Evolutionary conservation across 495 filamentous ascomycete species (phyloP), one percentile per base, ranked within the genome.

Genomic region (Neurospora sp.): DNA sequence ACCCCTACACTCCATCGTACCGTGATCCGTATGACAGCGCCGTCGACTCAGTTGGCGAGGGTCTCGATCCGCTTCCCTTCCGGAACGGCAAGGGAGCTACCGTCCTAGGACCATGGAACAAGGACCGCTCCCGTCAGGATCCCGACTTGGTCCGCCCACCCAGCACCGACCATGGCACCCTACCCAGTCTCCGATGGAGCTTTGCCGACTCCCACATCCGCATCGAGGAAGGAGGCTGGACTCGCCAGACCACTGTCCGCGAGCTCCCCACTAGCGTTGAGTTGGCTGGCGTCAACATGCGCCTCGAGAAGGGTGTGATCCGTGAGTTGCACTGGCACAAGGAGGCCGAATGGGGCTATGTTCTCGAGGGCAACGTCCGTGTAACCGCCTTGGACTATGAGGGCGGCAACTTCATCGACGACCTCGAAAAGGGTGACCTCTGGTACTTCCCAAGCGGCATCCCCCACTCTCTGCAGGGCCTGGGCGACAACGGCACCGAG

Each of bases 371-470:
- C 69, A 76, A 81, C 69, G 87, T 89, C 48, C 86, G 88, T 20
- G 84, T 91, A 35, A 91, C 89, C 5, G 91, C 88, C 5, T 82
- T 93, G 9, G 90, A 93, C 80, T 85, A 88, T 69, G 88, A 92
- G 70, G 90, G 90, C 9, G 90, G 87, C 35, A 89, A 85, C 75
- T 91, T 91, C 76, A 87, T 91, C 71, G 90, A 91, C 73, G 90
- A 91, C 76, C 81, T 92, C n/a, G 83, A 87, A 72, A 87, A 87
- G 71, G 91, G 91, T 16, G 90, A 93, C 77, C 81, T 92, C 3
- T 93, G 90, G 91, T 93, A 92, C 76, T 93, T 91, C 80, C 90
- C 90, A n/a, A 85, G 87, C 37, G 91, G 91, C 12, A 86, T 91
- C 48, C 90, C 90, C 3, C 90, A 93, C 79, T 90, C 88, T 0